Conservation (phyloP, 495 filamentous ascomycete genomes). For the Eremomyces bilateralis region DNA sequence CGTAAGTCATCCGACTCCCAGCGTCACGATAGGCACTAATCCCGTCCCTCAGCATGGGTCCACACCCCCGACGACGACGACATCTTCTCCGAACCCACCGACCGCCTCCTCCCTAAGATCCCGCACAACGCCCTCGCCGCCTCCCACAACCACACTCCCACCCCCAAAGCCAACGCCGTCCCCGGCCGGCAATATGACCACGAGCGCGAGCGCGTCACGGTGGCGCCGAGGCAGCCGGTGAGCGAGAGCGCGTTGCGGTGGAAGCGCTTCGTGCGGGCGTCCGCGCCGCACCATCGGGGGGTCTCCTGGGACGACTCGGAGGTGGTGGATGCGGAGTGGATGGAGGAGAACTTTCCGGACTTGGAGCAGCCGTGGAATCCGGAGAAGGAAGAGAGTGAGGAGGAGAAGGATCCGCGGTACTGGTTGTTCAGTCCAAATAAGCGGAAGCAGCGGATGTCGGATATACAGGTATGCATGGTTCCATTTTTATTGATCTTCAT, state of each 20-base stretch:
- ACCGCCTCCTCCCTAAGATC: constrained; percentile 10
- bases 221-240: constrained; percentile 9
- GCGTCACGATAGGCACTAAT: no score
- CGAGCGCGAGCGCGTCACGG: constrained; percentile 11
- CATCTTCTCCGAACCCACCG: no score
- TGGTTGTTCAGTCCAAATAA: constrained; percentile 16
- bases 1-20: no score
- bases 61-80: constrained; percentile 13
- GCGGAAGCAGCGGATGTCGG: constrained; percentile 32
- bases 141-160: constrained; percentile 10
- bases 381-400: constrained; percentile 21
- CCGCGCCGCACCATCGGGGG: constrained; percentile 18
- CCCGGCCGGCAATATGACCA: constrained; percentile 12
- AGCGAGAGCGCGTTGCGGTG: constrained; percentile 32
- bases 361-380: constrained; percentile 36
- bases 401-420: constrained; percentile 25
- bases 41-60: constrained; percentile 10
- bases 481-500: constrained; percentile 12
- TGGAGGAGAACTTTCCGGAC: constrained; percentile 32
- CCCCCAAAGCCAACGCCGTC: constrained; percentile 7
- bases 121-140: constrained; percentile 7
- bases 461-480: no score
- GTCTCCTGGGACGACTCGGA: not conserved
- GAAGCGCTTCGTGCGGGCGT: constrained; percentile 30
- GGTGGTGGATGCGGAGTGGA: constrained; percentile 34